Conservation (phyloP, 306 rosid species). For the Betula pendula region DNA sequence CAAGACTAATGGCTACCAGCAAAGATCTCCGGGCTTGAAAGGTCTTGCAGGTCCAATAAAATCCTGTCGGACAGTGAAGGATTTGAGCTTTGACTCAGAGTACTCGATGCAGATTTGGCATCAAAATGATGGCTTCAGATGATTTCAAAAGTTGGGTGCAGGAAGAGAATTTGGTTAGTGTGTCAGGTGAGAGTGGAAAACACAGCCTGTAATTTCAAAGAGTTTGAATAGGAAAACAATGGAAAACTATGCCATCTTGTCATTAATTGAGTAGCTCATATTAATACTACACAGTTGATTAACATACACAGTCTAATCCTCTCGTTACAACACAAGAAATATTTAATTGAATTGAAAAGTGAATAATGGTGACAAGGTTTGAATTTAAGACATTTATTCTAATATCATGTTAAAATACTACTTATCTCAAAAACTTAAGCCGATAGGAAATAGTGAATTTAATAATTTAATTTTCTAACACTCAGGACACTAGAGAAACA, state of each 20-base stretch:
- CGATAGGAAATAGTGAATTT: too few relatives aligned
- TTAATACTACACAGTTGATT: too few relatives aligned
- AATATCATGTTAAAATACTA: too few relatives aligned
- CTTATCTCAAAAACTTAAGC: too few relatives aligned
- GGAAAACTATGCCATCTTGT: background rate
- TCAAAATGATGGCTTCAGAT: constrained; percentile 47
- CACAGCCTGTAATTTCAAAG: constrained; percentile 10
- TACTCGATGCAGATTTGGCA: constrained; percentile 62
- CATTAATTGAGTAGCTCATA: background rate
- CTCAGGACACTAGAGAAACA: background rate
- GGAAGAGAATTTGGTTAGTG: constrained; percentile 15
- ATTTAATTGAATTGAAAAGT: too few relatives aligned
- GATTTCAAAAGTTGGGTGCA: constrained; percentile 19
- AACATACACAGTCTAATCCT: too few relatives aligned
- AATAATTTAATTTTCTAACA: too few relatives aligned
- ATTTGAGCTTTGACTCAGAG: constrained; percentile 73
- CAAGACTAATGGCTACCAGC: constrained; percentile 36
- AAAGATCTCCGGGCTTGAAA: constrained; percentile 80
- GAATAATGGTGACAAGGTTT: too few relatives aligned
- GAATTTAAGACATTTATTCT: too few relatives aligned
- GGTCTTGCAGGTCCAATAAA: constrained; percentile 75
- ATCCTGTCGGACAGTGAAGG: constrained; percentile 52
- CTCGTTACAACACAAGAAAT: too few relatives aligned
- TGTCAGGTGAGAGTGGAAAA: constrained; percentile 24
- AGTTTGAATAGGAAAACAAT: constrained; percentile 1